Base-by-base conservation (phyloP, 2,329 filamentous ascomycete genomes). In the Claviceps humidiphila region DNA sequence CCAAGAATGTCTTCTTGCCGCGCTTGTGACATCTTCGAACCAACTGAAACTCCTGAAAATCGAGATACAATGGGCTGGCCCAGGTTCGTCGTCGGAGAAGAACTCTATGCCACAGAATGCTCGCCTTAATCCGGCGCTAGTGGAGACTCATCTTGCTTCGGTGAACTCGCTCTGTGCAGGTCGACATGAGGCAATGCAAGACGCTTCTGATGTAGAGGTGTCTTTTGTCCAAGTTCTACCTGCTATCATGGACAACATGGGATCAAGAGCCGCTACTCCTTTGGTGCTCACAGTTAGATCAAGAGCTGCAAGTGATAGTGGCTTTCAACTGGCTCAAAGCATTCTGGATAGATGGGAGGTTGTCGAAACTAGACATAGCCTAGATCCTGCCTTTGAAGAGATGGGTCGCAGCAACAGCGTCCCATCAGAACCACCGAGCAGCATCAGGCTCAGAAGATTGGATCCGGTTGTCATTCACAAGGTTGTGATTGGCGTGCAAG, bases 341-440 rank as follows among this genome's bases (percentile, higher is more conserved):
- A 78, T 90, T 42, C 74, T 97, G 56, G 83, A 89, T 56, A 79
- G 85, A 56, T 97, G 91, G 91, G 84, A 93, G 58, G 71, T 95
- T 14, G 65, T 91, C 9, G 81, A 86, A 37, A 75, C 80, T 47
- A 69, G 76, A n/a, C 80, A 84, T 56, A 74, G 71, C 9, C 70
- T 94, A 7, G 86, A 93, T 62, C 70, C 83, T 2, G 85, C 84
- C 13, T 91, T 95, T 63, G 85, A 89, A 58, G 84, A 90, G 59
- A 74, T 93, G 26, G 80, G 81, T 44, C 80, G 84, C 58, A 81
- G 80, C 60, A 81, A 79, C 61, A 79, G 74, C 47, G 53, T 67
- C 49, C 61, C 66, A 13, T 60, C 62, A 11, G 67, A 70, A 37
- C 57, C 63, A 9, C 58, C 68, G 56, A 54, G 56, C 14, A 58